Evolutionary conservation across 2,329 filamentous ascomycete genomes (phyloP).

Genomic region (Aspergillus nomiae): DNA sequence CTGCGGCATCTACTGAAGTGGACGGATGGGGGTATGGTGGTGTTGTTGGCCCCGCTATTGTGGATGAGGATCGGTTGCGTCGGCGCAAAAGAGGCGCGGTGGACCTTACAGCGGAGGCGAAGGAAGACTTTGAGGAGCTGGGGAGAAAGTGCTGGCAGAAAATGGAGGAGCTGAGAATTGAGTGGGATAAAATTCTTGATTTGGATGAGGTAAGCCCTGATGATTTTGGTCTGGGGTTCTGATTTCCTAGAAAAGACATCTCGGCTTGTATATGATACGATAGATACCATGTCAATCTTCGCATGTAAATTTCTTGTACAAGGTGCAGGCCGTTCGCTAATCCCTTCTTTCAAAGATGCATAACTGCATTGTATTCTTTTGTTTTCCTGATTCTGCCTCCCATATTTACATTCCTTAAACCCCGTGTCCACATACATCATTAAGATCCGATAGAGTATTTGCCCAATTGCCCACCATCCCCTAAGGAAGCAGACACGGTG

Average conservation of each 20-base stretch:
- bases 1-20: slow-evolving; percentile 77
- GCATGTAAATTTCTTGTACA: background rate
- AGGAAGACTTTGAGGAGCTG: slow-evolving; percentile 41
- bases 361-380: background rate
- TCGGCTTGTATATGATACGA: background rate
- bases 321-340: background rate
- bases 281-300: background rate
- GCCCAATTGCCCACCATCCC: slow-evolving; percentile 25
- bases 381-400: slow-evolving; percentile 24
- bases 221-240: background rate
- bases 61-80: slow-evolving; percentile 54
- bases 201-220: slow-evolving; percentile 26
- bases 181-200: slow-evolving; percentile 44
- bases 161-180: slow-evolving; percentile 45
- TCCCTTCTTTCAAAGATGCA: background rate
- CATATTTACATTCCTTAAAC: slow-evolving; percentile 38
- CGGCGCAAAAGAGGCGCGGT: slow-evolving; percentile 60
- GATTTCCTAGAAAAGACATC: background rate
- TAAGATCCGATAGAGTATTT: slow-evolving; percentile 35
- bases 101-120: slow-evolving; percentile 55
- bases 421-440: slow-evolving; percentile 37
- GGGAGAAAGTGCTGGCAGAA: slow-evolving; percentile 44
- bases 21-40: slow-evolving; percentile 77
- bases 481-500: slow-evolving; percentile 20
- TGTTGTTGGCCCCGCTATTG: slow-evolving; percentile 53